Evolutionary conservation across 495 filamentous ascomycete genomes (phyloP).

Genomic region (Hyaloscypha finlandica): DNA sequence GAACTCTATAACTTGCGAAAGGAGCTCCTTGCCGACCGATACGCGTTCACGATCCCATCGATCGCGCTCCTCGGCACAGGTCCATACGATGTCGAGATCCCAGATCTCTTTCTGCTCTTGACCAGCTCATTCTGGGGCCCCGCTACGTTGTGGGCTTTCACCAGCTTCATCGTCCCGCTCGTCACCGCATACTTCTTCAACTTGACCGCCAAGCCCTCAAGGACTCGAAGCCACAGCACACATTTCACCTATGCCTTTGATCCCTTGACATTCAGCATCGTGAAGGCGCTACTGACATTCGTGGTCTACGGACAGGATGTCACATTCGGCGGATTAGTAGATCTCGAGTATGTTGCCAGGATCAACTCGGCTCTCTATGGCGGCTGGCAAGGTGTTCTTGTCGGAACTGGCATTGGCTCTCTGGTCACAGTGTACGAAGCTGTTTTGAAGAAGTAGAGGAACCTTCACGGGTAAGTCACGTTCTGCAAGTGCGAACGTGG

Average conservation of each 20-base stretch:
- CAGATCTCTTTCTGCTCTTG: conserved; percentile 81
- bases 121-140: conserved; percentile 81
- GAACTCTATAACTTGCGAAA: conserved; percentile 63
- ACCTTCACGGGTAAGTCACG: not conserved
- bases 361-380: conserved; percentile 71
- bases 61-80: conserved; percentile 51
- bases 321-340: conserved; percentile 63
- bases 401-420: conserved; percentile 69
- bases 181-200: conserved; percentile 86
- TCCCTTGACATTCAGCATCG: conserved; percentile 84
- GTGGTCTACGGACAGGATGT: conserved; percentile 74
- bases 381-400: conserved; percentile 67
- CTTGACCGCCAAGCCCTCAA: conserved; percentile 50
- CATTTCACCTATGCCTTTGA: conserved; percentile 63
- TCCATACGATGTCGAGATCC: conserved; percentile 60
- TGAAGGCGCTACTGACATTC: conserved; percentile 78
- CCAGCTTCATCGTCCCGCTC: conserved; percentile 67
- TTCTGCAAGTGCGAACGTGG: not conserved
- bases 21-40: conserved; percentile 65
- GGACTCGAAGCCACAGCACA: conserved; percentile 32
- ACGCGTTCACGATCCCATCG: conserved; percentile 69
- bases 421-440: conserved; percentile 81
- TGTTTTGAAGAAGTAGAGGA: conserved; percentile 66
- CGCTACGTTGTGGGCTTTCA: conserved; percentile 74
- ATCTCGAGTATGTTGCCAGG: conserved; percentile 54